phyloP scores from a whole-genome alignment of 345 rosid genomes.

The Aethionema arabicum region DNA sequence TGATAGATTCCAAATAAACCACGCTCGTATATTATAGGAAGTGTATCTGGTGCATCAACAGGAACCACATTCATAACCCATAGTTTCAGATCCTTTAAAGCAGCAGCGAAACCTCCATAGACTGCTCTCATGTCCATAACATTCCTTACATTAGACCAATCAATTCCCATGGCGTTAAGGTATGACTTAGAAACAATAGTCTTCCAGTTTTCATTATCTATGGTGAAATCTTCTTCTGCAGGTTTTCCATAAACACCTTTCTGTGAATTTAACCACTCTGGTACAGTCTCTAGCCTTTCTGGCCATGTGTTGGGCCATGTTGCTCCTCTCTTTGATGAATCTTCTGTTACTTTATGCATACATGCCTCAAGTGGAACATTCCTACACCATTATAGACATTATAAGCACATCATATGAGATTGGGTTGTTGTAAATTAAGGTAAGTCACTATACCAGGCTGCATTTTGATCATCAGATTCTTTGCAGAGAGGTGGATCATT shows the following conservation, averaged over 20 bases:
- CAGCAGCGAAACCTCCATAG: constrained; percentile 93
- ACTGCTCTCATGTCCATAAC: constrained; percentile 95
- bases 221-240: constrained; percentile 60
- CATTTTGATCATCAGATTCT: constrained; percentile 69
- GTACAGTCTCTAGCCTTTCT: constrained; percentile 54
- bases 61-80: constrained; percentile 95
- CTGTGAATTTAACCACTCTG: constrained; percentile 68
- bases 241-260: constrained; percentile 68
- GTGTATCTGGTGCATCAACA: constrained; percentile 70
- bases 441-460: constrained; percentile 55
- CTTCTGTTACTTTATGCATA: constrained; percentile 68
- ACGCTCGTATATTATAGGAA: constrained; percentile 85
- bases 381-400: constrained; percentile 41
- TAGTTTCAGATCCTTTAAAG: constrained; percentile 60
- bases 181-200: constrained; percentile 57
- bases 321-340: constrained; percentile 58
- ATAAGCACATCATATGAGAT: constrained; percentile 12
- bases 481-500: constrained; percentile 62
- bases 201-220: constrained; percentile 72
- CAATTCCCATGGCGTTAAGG: constrained; percentile 54
- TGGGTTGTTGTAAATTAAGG: not conserved
- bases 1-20: constrained; percentile 89
- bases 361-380: constrained; percentile 76
- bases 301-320: constrained; percentile 81
- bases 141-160: constrained; percentile 73